Evolutionary conservation across 2,329 filamentous ascomycete genomes (phyloP), one percentile per base, ranked within the genome.

Genomic region (Chrysoporthe cubensis): DNA sequence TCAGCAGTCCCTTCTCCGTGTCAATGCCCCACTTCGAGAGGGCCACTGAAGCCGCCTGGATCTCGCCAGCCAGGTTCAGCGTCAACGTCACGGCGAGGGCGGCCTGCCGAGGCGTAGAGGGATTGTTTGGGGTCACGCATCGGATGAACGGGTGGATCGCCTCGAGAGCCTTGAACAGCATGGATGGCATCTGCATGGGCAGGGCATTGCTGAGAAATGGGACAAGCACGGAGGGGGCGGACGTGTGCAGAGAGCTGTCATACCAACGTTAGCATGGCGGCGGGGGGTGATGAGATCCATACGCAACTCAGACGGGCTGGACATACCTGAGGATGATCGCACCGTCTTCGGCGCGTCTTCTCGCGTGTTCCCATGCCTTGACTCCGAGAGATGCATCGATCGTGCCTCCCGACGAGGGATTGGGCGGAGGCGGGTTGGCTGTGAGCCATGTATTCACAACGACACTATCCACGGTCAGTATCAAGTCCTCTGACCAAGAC

Each of bases 361-460:
- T 88, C 66, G 96, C 95, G 83, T 99, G 96, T 81, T 99, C 96
- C 95, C 96, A 99, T 2, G 94, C 94, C 77, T 93, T 88, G 64
- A 88, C 84, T 18, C 92, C 92, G 62, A 99, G 81, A 32, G 91
- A 87, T 54, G 87, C 81, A 79, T 99, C 96, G 54, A 98, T 88
- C 8, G 92, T 94, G 65, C 92, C 92, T 63, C 92, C 92, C 59
- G 84, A 83, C 66, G 87, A 85, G 48, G 91, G 91, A 74, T 93
- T 88, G 2, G 87, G 85, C 50, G 90, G 88, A 34, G 87, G 82
- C 72, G 91, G 91, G 40, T 88, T 85, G 21, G 93, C 92, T 3
- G 93, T 97, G 64, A 96, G 86, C 94, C 94, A 97, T 67, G 94
- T 97, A 81, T 98, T 98, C 72, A 98, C 93, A 0, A 96, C 94